Evolutionary conservation across 805 yeast species (phyloP).

Genomic region (Monosporozyma unispora): DNA sequence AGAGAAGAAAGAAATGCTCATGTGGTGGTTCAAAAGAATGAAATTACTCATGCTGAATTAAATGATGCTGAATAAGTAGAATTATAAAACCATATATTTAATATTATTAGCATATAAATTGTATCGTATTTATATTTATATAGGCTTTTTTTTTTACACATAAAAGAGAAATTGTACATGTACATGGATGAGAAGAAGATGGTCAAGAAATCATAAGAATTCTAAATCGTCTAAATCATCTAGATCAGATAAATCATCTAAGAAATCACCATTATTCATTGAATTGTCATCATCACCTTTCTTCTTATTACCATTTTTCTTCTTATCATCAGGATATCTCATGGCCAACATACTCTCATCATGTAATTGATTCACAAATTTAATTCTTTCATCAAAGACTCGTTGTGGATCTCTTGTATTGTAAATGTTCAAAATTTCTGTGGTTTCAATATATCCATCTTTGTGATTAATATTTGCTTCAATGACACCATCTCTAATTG

Average conservation of each 20-base stretch:
- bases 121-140: not conserved
- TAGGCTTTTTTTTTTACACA: not conserved
- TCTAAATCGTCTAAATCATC: slow-evolving; percentile 29
- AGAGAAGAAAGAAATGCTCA: slow-evolving; percentile 54
- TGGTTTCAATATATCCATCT: slow-evolving; percentile 82
- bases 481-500: slow-evolving; percentile 93
- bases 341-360: slow-evolving; percentile 89
- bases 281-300: slow-evolving; percentile 16
- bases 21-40: slow-evolving; percentile 26
- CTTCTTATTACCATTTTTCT: slow-evolving; percentile 11
- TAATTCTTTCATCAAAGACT: slow-evolving; percentile 87
- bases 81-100: not conserved
- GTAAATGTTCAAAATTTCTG: slow-evolving; percentile 78
- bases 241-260: slow-evolving; percentile 28
- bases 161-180: not conserved
- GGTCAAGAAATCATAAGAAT: slow-evolving; percentile 12
- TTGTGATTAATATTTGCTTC: slow-evolving; percentile 91
- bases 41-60: slow-evolving; percentile 5
- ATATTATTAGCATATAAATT: not conserved
- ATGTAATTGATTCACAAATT: slow-evolving; percentile 81
- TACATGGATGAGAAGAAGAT: not conserved
- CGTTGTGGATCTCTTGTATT: slow-evolving; percentile 80
- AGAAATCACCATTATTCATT: slow-evolving; percentile 15
- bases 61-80: slow-evolving; percentile 6
- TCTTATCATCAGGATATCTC: slow-evolving; percentile 63